Conservation (phyloP, 768 basidiomycete genomes). For the Paxillus rubicundulus region DNA sequence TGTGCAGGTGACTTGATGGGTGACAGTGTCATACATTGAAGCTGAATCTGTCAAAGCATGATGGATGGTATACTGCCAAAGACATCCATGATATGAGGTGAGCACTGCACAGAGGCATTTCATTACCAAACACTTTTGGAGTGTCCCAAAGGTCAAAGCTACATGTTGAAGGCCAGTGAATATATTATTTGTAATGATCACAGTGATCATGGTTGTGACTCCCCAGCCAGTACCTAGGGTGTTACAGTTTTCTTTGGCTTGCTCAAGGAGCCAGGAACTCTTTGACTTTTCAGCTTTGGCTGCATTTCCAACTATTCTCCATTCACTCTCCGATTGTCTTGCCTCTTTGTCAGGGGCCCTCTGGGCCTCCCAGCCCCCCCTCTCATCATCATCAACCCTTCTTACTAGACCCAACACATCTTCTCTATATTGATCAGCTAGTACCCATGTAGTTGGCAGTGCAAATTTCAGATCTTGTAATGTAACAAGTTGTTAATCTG, state of each 20-base stretch:
- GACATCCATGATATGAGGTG: not conserved
- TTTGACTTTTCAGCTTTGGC: not conserved
- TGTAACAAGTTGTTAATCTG: constrained; percentile 5
- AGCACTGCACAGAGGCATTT: not conserved
- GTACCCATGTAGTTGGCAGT: not conserved
- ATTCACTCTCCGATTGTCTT: not conserved
- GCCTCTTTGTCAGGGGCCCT: not conserved
- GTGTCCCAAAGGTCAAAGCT: not conserved
- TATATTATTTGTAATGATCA: no score
- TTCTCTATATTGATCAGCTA: constrained; percentile 19
- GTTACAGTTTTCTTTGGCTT: constrained; percentile 1
- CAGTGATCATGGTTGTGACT: not conserved
- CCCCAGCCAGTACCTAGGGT: constrained; percentile 1
- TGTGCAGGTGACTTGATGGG: not conserved
- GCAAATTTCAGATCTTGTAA: constrained; percentile 7
- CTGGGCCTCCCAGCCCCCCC: constrained; percentile 5
- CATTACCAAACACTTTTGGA: not conserved
- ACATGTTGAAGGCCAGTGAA: no score
- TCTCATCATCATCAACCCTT: constrained; percentile 10
- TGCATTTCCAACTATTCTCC: not conserved
- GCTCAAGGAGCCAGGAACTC: not conserved
- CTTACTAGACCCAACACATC: constrained; percentile 21
- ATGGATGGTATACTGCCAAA: not conserved
- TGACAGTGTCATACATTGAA: not conserved
- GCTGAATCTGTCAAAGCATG: not conserved